Percentiles rank a stretch among this genome's conserved stretches.
These are phyloP conservation scores for Cryomyces minteri DNA, from an alignment of 495 filamentous ascomycete genomes.

Conservation along the genomic window DNA sequence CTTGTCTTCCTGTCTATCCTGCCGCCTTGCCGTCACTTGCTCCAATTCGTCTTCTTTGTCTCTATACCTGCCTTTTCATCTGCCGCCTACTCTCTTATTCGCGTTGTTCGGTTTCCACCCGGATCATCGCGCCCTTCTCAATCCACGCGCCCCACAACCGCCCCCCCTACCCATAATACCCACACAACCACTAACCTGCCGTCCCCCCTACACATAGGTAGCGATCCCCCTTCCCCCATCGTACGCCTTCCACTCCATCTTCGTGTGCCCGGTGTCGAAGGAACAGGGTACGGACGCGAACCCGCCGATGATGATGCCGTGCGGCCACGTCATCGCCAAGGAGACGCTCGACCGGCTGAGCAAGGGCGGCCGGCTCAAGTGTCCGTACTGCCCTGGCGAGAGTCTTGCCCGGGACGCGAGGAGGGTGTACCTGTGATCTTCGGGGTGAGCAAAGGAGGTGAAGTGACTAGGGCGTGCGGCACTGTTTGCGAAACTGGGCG, in stretches of 20 bases:
- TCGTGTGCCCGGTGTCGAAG: constrained; percentile 93
- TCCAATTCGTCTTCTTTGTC: neutral
- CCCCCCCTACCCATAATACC: no score
- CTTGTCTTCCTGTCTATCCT: neutral
- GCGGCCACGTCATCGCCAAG: constrained; percentile 81
- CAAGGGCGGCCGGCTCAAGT: constrained; percentile 74
- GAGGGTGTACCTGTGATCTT: constrained; percentile 40
- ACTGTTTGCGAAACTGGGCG: no score
- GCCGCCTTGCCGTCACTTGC: no score
- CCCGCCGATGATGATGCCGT: constrained; percentile 95
- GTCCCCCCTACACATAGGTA: constrained; percentile 29
- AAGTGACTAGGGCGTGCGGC: neutral
- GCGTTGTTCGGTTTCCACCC: no score
- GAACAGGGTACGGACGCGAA: constrained; percentile 88
- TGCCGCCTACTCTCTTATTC: no score
- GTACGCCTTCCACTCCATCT: constrained; percentile 90
- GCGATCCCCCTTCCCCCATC: constrained; percentile 74
- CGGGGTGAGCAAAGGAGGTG: neutral
- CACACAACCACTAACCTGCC: constrained; percentile 1
- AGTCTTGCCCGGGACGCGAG: constrained; percentile 55
- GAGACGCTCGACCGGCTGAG: constrained; percentile 61
- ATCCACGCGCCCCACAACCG: no score
- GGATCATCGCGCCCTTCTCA: no score
- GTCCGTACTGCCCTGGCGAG: constrained; percentile 88
- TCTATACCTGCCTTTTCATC: no score